Base-by-base conservation (phyloP, 1,139 yeast genomes). In the Zygoascus meyerae region DNA sequence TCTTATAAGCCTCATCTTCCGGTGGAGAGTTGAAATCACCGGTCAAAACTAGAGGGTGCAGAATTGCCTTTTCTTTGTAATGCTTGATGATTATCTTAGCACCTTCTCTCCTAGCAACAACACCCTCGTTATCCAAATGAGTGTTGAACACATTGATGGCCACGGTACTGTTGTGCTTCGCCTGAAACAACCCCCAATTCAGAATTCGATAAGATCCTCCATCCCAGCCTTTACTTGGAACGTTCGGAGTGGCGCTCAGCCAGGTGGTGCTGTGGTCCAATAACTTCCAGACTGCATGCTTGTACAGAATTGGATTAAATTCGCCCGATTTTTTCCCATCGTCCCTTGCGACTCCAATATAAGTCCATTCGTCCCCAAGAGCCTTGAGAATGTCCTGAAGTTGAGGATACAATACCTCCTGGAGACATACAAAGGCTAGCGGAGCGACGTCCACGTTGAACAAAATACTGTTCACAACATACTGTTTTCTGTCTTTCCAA, bases 1-100 rank as follows among this genome's bases (percentile, higher is more conserved):
- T 64, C 40, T 65, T 61, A 55, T 76, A 75, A 0, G 79, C 78
- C 41, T 69, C 74, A 52, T 76, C 80, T 1, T 63, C 60, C 2
- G 80, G 80, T 49, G 74, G 73, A 12, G 81, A 74, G 55, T 78
- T 78, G 61, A 78, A 74, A 59, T 78, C 83, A 5, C 80, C 80
- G 48, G 51, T 51, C 7, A 63, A 50, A 4, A 59, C 55, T 3
- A 58, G 51, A 1, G 60, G 56, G 5, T 41, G 43, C 16, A 31
- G 38, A 2, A 38, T 36, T 11, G 51, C 50, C 58, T 67, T 70
- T 36, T 67, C 64, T 37, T 65, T 59, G 64, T 74, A 70, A 48
- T 67, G 69, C 28, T 68, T 63, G 12, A 71, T 66, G 40, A 78
- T 75, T 46, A 78, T 63, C 52, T 69, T 62, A 15, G 79, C 75